Evolutionary conservation across 1,284 basidiomycete genomes (phyloP), one percentile per base, ranked within the genome.

Genomic region (Leccinum pallidistipes): DNA sequence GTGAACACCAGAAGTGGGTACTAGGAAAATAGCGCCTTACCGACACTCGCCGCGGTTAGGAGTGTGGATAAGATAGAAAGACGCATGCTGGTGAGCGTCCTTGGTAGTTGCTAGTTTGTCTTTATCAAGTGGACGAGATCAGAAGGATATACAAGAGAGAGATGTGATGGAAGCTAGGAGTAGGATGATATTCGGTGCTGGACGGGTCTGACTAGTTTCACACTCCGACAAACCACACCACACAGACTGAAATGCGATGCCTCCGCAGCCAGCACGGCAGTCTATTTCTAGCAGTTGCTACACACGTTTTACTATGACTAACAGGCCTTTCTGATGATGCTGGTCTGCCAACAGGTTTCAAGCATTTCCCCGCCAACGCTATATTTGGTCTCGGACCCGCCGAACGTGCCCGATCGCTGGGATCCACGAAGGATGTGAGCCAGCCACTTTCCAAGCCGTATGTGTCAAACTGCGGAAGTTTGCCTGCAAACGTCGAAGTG

Each of bases 21-120:
- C 31, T 51, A 21, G n/a, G 38, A 14, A 47, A 51, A 58, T 34
- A 8, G 45, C 27, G 55, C 24, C 71, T 58, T 49, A 75, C 71
- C 72, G 36, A 70, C 50, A 43, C 63, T 69, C 16, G 61, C 67
- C 14, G 71, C 71, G 4, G 69, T 63, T 43, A 73, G 40, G 62
- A 73, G 62, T 4, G 71, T 1, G 27, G 71, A 72, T 31, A 73
- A 60, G 60, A 74, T 40, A 5, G 74, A 64, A 40, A 73, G 62
- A 45, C 70, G 72, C 72, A 73, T 73, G 16, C 2, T 32, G 32
- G 29, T 16, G 1, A 11, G 16, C 52, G 24, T 21, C n/a, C 18
- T 36, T 49, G 40, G 24, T 60, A 31, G 24, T 16, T 24, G 47
- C 12, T 57, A 11, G 8, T 50, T 50, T 45, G 5, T 21, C 3